A percentile compares a stretch with the other conserved stretches of the same genome.
phyloP scores from a whole-genome alignment of 306 rosid genomes.

The Prunus campanulata region DNA sequence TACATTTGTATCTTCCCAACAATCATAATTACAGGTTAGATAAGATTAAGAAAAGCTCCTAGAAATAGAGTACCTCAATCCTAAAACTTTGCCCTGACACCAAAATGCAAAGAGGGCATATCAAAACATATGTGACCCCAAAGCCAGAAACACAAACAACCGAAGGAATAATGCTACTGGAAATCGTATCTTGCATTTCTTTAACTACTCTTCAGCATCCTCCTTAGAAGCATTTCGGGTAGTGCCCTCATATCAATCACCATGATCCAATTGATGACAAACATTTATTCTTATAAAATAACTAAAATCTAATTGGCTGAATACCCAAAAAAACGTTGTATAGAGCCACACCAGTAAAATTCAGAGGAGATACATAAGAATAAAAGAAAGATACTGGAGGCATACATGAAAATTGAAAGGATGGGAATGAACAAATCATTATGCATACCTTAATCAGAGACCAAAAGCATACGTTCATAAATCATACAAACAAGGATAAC shows the following conservation, averaged over 20 bases:
- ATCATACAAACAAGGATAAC: background rate
- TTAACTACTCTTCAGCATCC: background rate
- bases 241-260: background rate
- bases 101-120: background rate
- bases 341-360: background rate
- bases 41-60: background rate
- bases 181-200: background rate
- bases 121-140: background rate
- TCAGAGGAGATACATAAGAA: background rate
- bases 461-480: background rate
- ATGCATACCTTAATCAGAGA: constrained; percentile 8
- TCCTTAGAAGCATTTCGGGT: background rate
- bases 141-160: background rate
- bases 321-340: background rate
- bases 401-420: background rate
- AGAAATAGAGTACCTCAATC: background rate
- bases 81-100: background rate
- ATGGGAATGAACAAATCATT: background rate
- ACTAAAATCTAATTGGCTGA: background rate
- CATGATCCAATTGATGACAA: background rate
- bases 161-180: background rate
- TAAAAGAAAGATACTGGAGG: background rate
- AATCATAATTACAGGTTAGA: background rate
- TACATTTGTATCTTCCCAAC: background rate
- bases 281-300: background rate